Evolutionary conservation across 2,329 filamentous ascomycete genomes (phyloP), one percentile per base, ranked within the genome.

Genomic region (Stylonectria norvegica): DNA sequence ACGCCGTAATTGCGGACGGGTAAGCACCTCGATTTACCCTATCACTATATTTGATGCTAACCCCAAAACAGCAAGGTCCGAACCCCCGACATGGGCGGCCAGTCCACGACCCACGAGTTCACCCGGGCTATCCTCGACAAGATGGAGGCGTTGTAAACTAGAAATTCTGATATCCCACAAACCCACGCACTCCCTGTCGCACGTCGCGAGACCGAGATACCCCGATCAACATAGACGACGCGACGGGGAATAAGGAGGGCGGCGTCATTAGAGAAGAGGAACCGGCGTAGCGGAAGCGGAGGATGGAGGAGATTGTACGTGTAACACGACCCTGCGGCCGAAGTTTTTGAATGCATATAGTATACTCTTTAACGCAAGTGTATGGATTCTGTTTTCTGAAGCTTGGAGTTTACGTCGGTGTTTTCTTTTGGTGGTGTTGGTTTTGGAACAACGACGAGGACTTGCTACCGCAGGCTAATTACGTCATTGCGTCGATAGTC

Each of bases 61-160:
- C 63, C 5, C 33, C 43, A 49, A 18, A 43, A 62, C 57, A 93
- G 89, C 66, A 84, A 89, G 72, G 77, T 81, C 62, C 85, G 90
- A 67, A 98, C 93, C 52, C 85, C 86, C 60, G 93, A 98, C 65
- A 96, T 98, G 93, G 91, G 91, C 64, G 93, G 93, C 66, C 73
- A 83, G 53, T 81, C 81, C 62, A 89, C 86, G 59, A 98, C 91
- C 50, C 83, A 96, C 71, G 83, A 97, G 68, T 98, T 97, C 75
- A 97, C 93, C 60, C 79, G 85, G 60, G 90, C 93, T 59, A 86
- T 98, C 63, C 78, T 98, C 63, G 81, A 90, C 75, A 88, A 93
- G 79, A 95, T 98, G 89, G 91, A 97, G 76, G 71, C 74, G 56
- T 60, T 83, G 65, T 85, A 79, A 78, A 65, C 36, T 38, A 49